Percentiles rank a stretch among this genome's conserved stretches.
Evolutionary conservation across 148 eudicot species (phyloP).

Genomic region (Rhododendron ferrugineum): DNA sequence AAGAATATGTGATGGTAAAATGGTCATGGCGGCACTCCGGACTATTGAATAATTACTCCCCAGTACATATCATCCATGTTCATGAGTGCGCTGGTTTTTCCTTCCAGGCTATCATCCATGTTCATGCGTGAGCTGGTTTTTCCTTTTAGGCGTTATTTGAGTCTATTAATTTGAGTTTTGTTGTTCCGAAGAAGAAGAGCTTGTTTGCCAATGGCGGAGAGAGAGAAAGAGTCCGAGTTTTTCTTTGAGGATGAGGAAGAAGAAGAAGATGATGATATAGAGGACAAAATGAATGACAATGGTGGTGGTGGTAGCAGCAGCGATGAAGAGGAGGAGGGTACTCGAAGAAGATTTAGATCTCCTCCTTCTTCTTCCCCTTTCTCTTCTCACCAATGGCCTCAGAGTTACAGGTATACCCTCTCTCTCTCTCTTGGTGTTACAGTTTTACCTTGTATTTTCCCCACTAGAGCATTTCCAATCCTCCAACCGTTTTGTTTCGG

Average conservation of each 20-base stretch:
- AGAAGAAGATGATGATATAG: not conserved
- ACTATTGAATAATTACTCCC: too few relatives aligned
- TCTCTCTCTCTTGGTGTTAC: not conserved
- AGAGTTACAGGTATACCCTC: conserved; percentile 44
- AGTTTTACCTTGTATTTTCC: too few relatives aligned
- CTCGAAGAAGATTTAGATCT: not conserved
- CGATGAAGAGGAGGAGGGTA: conserved; percentile 10
- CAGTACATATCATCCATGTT: too few relatives aligned
- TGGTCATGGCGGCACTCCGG: too few relatives aligned
- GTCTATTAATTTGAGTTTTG: not conserved
- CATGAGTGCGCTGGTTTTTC: too few relatives aligned
- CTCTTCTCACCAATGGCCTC: conserved; percentile 62
- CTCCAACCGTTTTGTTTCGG: not conserved
- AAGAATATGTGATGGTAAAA: too few relatives aligned
- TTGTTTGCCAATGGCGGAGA: conserved; percentile 19
- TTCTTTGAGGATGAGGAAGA: conserved; percentile 25
- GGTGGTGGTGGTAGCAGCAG: conserved; percentile 15
- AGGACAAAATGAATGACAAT: not conserved
- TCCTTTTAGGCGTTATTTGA: too few relatives aligned
- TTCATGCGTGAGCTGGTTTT: not conserved
- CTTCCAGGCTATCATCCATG: not conserved
- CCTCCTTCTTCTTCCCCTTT: conserved; percentile 19
- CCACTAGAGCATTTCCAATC: too few relatives aligned
- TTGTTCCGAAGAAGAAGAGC: not conserved
- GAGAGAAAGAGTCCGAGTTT: conserved; percentile 22